Conservation (phyloP, 2,329 filamentous ascomycete genomes). For the Monascus ruber region DNA sequence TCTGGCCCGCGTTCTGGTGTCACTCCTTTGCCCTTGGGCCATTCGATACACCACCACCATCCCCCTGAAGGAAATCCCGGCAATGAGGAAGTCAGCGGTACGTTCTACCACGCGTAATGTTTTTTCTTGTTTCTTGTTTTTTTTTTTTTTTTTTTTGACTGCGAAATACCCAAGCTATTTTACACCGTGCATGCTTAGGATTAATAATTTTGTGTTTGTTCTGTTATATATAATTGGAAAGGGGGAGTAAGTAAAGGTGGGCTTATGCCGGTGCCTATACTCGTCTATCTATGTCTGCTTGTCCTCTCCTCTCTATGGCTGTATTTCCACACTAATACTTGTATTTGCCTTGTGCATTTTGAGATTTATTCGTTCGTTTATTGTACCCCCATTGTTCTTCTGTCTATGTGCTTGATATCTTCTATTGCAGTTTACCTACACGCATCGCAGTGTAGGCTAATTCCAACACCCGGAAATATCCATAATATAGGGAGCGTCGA, state of each 20-base stretch:
- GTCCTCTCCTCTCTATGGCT: no score
- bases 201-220: not conserved
- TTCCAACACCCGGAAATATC: constrained; percentile 13
- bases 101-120: constrained; percentile 86
- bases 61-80: constrained; percentile 50
- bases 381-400: not conserved
- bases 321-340: not conserved
- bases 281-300: no score
- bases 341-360: not conserved
- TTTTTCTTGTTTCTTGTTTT: constrained; percentile 7
- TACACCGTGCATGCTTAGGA: no score
- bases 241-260: no score
- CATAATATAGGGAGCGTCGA: constrained; percentile 27
- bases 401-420: constrained; percentile 5
- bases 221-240: not conserved
- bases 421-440: constrained; percentile 5
- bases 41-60: constrained; percentile 62
- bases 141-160: constrained; percentile 1
- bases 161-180: no score
- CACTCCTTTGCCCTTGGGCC: constrained; percentile 58
- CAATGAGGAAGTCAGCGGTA: constrained; percentile 79
- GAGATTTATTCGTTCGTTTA: not conserved
- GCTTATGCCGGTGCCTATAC: no score
- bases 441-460: constrained; percentile 32
- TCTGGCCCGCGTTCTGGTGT: constrained; percentile 20